Evolutionary conservation across 2,329 filamentous ascomycete genomes (phyloP), one percentile per base, ranked within the genome.

Genomic region (Neopestalotiopsis sp.): DNA sequence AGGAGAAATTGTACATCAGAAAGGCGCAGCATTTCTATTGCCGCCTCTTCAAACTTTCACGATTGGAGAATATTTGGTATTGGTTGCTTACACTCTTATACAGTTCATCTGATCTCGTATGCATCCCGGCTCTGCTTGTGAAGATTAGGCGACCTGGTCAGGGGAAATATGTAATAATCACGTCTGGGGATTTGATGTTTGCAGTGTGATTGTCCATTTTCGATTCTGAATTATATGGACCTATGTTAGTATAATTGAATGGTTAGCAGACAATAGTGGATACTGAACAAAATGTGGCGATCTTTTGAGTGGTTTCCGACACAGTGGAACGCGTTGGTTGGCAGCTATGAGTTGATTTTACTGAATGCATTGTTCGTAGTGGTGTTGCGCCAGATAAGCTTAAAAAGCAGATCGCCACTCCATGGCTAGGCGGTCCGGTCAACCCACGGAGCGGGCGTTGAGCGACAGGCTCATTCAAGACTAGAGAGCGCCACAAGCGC

Each of bases 381-480:
- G 10, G 34, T 38, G 10, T 38, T 53, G 45, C 45, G 45, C 45
- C 24, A 17, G 45, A 53, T 49, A 64, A 53, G 38, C 61, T 64
- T 64, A 24, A 64, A 28, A 53, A 53, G 61, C 17, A 34, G 42
- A 64, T 64, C 61, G 61, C 61, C 61, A 64, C 61, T 53, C 24
- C 28, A 12, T 28, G 61, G 61, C 61, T 64, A 64, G 28, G 38
- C 61, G 61, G 61, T 45, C 61, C 61, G 61, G 40, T 34, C 32
- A 62, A 62, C 59, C 59, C 14, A 38, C 10, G 34, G 34, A 10
- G 32, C 34, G 28, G 17, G 14, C 59, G 34, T 34, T 40, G 30
- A 17, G n/a, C 59, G 28, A 13, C 34, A 62, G 17, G 30, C 34
- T 62, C 45, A 53, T 20, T n/a, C 45, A 20, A 53, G 57, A 59